Conservation (phyloP, 73 alveolate genomes). For the Paramecium octaurelia region DNA sequence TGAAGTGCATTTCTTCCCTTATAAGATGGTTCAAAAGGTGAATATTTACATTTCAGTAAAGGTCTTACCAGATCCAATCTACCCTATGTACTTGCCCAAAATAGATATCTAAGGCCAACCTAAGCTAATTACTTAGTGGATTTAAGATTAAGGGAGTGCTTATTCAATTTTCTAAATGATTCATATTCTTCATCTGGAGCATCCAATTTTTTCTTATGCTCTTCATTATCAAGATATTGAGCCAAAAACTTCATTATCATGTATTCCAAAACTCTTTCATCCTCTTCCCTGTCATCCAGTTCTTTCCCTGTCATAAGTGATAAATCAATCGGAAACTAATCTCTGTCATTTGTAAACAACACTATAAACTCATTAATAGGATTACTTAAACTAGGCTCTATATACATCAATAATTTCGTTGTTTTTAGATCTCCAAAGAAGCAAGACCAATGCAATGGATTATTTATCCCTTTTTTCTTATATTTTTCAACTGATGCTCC, state of each 20-base stretch:
- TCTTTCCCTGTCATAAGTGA: background rate
- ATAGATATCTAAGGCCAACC: background rate
- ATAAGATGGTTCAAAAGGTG: background rate
- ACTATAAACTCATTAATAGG: background rate
- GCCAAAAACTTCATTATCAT: background rate
- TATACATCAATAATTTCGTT: background rate
- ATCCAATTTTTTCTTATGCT: background rate
- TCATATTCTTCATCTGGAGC: background rate
- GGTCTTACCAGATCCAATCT: background rate
- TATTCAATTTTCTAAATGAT: background rate
- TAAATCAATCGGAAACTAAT: background rate
- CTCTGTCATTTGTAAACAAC: background rate
- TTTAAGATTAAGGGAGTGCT: background rate
- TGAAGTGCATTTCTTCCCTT: background rate
- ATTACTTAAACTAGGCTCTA: background rate
- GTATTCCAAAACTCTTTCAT: background rate
- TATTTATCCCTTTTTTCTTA: background rate
- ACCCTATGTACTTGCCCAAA: background rate
- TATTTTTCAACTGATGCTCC: background rate
- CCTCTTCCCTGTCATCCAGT: background rate
- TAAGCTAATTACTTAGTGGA: background rate
- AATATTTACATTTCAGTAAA: background rate
- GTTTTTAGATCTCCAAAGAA: background rate
- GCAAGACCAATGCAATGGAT: conserved; percentile 2
- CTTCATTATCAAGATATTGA: background rate